phyloP scores from a whole-genome alignment of 164 flowering plant genomes.

The Liquidambar formosana region DNA sequence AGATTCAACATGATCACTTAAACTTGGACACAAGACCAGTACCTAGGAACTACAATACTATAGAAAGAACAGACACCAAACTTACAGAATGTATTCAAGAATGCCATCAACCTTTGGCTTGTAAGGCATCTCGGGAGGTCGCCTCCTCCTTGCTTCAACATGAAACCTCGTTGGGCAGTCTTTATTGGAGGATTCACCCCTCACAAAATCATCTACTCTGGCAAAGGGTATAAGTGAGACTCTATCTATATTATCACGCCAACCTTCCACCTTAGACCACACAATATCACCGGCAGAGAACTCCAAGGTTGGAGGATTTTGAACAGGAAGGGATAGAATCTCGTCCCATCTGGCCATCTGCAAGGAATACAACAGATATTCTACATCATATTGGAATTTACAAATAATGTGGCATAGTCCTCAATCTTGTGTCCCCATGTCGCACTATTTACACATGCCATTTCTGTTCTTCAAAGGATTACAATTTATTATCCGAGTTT shows the following conservation, averaged over 20 bases:
- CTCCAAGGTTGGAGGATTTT: constrained; percentile 82
- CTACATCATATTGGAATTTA: background rate
- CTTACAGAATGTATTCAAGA: constrained; percentile 94
- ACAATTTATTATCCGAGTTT: too few relatives aligned
- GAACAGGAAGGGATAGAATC: constrained; percentile 81
- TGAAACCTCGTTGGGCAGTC: constrained; percentile 96
- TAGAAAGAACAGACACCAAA: constrained; percentile 3
- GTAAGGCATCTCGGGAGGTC: constrained; percentile 46
- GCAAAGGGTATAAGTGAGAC: constrained; percentile 86
- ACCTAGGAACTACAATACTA: background rate
- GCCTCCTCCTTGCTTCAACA: constrained; percentile 87
- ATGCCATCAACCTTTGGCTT: constrained; percentile 95
- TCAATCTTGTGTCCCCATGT: too few relatives aligned
- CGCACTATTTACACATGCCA: too few relatives aligned
- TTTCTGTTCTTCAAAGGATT: too few relatives aligned
- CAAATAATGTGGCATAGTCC: too few relatives aligned
- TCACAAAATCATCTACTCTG: constrained; percentile 91
- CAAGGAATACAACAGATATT: constrained; percentile 2
- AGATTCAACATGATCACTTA: constrained; percentile 22
- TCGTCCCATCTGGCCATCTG: constrained; percentile 98
- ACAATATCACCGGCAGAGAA: constrained; percentile 76
- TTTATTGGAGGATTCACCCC: constrained; percentile 80
- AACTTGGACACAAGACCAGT: background rate
- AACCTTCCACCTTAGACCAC: constrained; percentile 96
- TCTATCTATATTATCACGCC: constrained; percentile 81